These are phyloP conservation scores for Dipodascus albidus DNA, from an alignment of 805 yeast genomes.

Conservation along the genomic window DNA sequence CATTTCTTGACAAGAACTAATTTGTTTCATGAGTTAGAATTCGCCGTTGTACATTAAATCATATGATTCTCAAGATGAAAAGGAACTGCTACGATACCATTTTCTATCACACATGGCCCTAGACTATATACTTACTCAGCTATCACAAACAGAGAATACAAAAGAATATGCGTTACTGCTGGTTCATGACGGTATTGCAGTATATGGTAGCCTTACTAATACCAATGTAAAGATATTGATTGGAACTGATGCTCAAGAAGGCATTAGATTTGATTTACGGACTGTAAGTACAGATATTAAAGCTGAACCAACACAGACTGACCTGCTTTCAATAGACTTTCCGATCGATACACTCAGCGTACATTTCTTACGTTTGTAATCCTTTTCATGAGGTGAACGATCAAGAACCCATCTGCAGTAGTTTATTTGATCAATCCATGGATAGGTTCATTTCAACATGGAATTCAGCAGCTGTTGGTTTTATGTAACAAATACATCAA, in stretches of 20 bases:
- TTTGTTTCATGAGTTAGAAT: conserved; percentile 9
- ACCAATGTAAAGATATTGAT: conserved; percentile 23
- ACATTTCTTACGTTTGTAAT: conserved; percentile 22
- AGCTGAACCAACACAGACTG: background rate
- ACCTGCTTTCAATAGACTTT: conserved; percentile 14
- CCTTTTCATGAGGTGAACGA: conserved; percentile 20
- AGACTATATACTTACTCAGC: conserved; percentile 22
- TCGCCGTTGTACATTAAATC: conserved; percentile 16
- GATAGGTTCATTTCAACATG: conserved; percentile 15
- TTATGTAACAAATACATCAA: background rate
- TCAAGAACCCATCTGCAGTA: conserved; percentile 15
- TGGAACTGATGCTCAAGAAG: conserved; percentile 22
- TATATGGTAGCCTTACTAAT: conserved; percentile 25
- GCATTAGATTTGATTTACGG: conserved; percentile 11
- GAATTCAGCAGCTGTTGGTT: conserved; percentile 7
- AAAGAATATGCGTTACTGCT: conserved; percentile 18
- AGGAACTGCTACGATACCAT: conserved; percentile 18
- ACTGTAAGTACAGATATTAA: conserved; percentile 7
- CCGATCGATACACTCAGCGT: conserved; percentile 19
- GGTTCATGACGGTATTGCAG: conserved; percentile 27
- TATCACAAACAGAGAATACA: conserved; percentile 10
- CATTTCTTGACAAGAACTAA: background rate
- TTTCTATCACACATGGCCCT: conserved; percentile 28
- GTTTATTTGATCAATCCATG: conserved; percentile 18
- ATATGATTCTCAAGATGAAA: conserved; percentile 6